These are phyloP conservation scores for Arxiozyma slooffiae DNA, from an alignment of 1,139 yeast species.

Conservation along the genomic window DNA sequence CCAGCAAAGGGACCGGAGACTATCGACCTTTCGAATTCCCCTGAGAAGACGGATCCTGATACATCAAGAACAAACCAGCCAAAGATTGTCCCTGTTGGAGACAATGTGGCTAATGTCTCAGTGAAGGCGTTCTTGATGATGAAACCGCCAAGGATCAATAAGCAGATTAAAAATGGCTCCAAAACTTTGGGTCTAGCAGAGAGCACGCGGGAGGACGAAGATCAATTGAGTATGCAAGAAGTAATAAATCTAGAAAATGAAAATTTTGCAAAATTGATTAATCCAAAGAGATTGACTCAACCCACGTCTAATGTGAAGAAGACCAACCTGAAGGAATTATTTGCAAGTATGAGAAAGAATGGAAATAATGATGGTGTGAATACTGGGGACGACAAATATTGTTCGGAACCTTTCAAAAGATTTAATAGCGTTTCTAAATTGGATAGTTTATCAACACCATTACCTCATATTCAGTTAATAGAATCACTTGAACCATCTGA, in stretches of 20 bases:
- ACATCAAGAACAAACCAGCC: slow-evolving; percentile 4
- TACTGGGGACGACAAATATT: neutral
- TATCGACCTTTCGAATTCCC: neutral
- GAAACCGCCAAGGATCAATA: slow-evolving; percentile 6
- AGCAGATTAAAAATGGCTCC: neutral
- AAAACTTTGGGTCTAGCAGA: neutral
- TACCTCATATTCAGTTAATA: slow-evolving; percentile 14
- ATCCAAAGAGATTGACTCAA: slow-evolving; percentile 8
- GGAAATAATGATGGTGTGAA: neutral
- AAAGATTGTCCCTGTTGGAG: slow-evolving; percentile 8
- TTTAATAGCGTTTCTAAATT: slow-evolving; percentile 13
- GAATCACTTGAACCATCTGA: slow-evolving; percentile 5
- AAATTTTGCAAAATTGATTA: slow-evolving; percentile 5
- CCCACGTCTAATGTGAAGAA: slow-evolving; percentile 11
- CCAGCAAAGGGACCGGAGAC: neutral
- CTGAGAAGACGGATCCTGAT: neutral
- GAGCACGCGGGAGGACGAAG: neutral
- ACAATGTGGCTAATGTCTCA: slow-evolving; percentile 10
- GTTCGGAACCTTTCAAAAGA: slow-evolving; percentile 7
- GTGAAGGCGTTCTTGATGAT: slow-evolving; percentile 17
- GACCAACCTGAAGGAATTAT: slow-evolving; percentile 16
- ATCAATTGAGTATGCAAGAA: neutral
- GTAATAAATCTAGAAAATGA: slow-evolving; percentile 3
- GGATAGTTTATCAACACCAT: slow-evolving; percentile 14
- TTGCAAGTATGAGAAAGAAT: slow-evolving; percentile 8